Base-by-base conservation (phyloP, 2,329 filamentous ascomycete species). In the Talaromyces sp. region DNA sequence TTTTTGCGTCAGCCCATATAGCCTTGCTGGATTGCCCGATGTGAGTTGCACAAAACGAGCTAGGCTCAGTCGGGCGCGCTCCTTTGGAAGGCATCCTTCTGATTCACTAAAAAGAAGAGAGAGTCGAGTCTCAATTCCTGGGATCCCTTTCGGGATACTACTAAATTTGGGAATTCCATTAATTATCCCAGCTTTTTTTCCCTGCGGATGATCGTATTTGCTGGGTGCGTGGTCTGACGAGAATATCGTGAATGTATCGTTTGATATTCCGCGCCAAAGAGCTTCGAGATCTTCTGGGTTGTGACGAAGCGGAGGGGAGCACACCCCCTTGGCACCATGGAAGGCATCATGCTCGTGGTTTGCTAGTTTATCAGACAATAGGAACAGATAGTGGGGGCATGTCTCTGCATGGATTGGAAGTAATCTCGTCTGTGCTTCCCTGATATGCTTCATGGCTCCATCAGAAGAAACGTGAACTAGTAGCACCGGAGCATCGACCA, bases 381-480 rank as follows among this genome's bases (percentile, higher is more conserved):
- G 75, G 68, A 84, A 84, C 17, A 87, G 78, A 67, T 87, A 87
- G 64, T 87, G 85, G 3, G 85, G 85, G 70, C 85, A 87, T 1
- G 85, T 87, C 71, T 86, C 84, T 1, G 82, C 85, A 67, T 84
- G 83, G 25, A 86, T 78, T 0, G 85, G 84, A 10, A 85, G 75
- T 0, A 82, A 79, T 3, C 78, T 71, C 9, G 80, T 81, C 70
- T 86, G 84, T 0, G 85, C 84, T 19, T 77, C 72, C 27, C 82
- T 79, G 61, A 86, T 82, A 67, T 83, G 80, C 4, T 75, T 72
- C 11, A 83, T 80, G 2, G 84, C 84, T 6, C 77, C 74, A 5
- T 81, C 75, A 9, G 80, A 82, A 13, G 77, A 81, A 73, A 85
- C 80, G 70, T 85, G 84, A 45, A 86, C 84, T 37, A 86, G 78